Evolutionary conservation across 306 rosid genomes (phyloP), one percentile per base, ranked within the genome.

Genomic region (Clitoria ternatea): DNA sequence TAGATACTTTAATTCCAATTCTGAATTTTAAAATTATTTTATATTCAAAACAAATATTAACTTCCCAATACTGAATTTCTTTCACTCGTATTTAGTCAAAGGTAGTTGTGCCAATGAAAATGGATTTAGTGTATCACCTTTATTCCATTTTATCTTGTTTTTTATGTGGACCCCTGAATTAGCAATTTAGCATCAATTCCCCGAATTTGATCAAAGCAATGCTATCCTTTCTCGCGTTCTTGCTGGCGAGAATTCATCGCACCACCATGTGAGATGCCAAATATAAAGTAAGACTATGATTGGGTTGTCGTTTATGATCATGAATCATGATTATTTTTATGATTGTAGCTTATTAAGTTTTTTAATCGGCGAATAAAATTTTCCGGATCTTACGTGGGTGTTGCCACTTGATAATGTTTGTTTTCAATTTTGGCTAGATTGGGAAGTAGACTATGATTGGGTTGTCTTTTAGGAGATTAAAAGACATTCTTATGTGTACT

Each of bases 81-180:
- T n/a, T n/a, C n/a, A n/a, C n/a, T n/a, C n/a, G n/a, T n/a, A n/a
- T n/a, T n/a, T n/a, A n/a, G 73, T 77, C 42, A 69, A 45, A 64
- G 44, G 32, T 48, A 36, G 40, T 44, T 40, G 6, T 35, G 61
- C 48, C 30, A 70, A 32, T 70, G 5, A 71, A 62, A 70, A 61
- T 69, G 72, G 37, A 24, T 49, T 62, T 1, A 15, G 61, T 37
- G 44, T 32, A 29, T 60, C 42, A 27, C 76, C 56, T 70, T 27
- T 59, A 47, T 47, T 62, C 64, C 45, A 49, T 36, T 47, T 47
- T 24, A 33, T 67, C 61, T 67, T 43, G 4, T 48, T 7, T 43
- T 23, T 4, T 57, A n/a, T 32, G 44, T 70, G 66, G 67, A 39
- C 42, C 39, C 15, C 42, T 56, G 17, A 18, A 22, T 29, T 70